Evolutionary conservation across 163 green algal genomes (phyloP), one percentile per base, ranked within the genome.

Genomic region (Chlorella variabilis): DNA sequence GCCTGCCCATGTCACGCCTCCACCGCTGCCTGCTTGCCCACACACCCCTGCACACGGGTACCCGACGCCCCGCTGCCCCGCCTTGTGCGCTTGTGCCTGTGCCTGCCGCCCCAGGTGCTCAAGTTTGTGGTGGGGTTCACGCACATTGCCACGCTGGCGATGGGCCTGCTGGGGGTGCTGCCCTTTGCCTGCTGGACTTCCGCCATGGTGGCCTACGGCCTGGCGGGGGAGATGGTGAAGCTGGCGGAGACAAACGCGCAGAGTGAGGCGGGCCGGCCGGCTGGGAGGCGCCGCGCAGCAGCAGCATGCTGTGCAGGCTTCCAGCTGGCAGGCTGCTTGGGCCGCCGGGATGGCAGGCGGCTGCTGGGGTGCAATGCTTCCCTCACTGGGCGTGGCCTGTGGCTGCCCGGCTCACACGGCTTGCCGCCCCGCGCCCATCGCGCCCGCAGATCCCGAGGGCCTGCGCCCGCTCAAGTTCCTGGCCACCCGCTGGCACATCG

Each of bases 401-500:
- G n/a, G n/a, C n/a, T n/a, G n/a, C n/a, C n/a, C n/a, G n/a, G n/a
- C n/a, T n/a, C n/a, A n/a, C n/a, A n/a, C 45, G 45, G 11, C 45
- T 23, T 54, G 45, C 45, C 45, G 45, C 45, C 45, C n/a, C 45
- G 45, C 23, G 54, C 54, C 20, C 9, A 17, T 38, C 23, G 15
- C n/a, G n/a, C n/a, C 54, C 71, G 39, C 78, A 84, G 79, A 85
- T 21, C 71, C 84, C 23, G 79, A 66, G 18, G 65, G 33, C 27
- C 71, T 86, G 17, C 78, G 54, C 34, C 56, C 48, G 17, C 71
- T 88, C 45, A 88, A 86, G 66, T 76, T 84, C 41, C 42, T 88
- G 51, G 84, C 84, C 20, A 86, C 74, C 4, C 36, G 45, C 31
- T 88, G 84, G 84, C 79, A 88, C 75, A 86, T 88, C n/a, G 71